Evolutionary conservation across 768 basidiomycete species (phyloP).

Genomic region (Arthromyces matolae): DNA sequence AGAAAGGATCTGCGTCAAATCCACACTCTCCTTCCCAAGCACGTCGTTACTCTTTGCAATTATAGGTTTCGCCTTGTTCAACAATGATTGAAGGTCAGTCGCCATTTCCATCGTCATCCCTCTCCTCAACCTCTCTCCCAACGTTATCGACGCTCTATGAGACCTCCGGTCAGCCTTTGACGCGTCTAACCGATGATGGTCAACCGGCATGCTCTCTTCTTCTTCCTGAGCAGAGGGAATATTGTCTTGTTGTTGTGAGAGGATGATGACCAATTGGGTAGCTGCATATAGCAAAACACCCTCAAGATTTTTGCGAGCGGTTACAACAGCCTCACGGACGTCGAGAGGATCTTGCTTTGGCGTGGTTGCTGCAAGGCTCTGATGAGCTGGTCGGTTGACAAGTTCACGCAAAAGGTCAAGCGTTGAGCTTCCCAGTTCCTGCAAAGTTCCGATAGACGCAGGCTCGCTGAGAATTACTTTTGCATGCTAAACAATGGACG

Average conservation of each 20-base stretch:
- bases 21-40: slow-evolving; percentile 42
- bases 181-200: slow-evolving; percentile 25
- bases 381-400: slow-evolving; percentile 55
- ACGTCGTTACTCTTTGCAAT: slow-evolving; percentile 55
- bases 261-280: slow-evolving; percentile 78
- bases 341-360: slow-evolving; percentile 35
- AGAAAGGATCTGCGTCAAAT: slow-evolving; percentile 58
- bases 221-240: slow-evolving; percentile 28
- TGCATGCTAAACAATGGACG: slow-evolving; percentile 54
- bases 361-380: slow-evolving; percentile 41
- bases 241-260: slow-evolving; percentile 70
- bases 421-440: slow-evolving; percentile 79
- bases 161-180: slow-evolving; percentile 32
- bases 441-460: slow-evolving; percentile 79
- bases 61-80: slow-evolving; percentile 63
- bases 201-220: slow-evolving; percentile 42
- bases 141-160: slow-evolving; percentile 42
- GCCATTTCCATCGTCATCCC: slow-evolving; percentile 83
- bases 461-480: slow-evolving; percentile 82
- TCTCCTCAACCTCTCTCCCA: slow-evolving; percentile 64
- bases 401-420: slow-evolving; percentile 72
- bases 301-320: slow-evolving; percentile 63
- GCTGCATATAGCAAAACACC: slow-evolving; percentile 64
- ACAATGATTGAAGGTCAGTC: slow-evolving; percentile 60
- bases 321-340: slow-evolving; percentile 55